These are phyloP conservation scores for Pythium grandisporangium DNA, from an alignment of 352 stramenopile species.

Conservation along the genomic window DNA sequence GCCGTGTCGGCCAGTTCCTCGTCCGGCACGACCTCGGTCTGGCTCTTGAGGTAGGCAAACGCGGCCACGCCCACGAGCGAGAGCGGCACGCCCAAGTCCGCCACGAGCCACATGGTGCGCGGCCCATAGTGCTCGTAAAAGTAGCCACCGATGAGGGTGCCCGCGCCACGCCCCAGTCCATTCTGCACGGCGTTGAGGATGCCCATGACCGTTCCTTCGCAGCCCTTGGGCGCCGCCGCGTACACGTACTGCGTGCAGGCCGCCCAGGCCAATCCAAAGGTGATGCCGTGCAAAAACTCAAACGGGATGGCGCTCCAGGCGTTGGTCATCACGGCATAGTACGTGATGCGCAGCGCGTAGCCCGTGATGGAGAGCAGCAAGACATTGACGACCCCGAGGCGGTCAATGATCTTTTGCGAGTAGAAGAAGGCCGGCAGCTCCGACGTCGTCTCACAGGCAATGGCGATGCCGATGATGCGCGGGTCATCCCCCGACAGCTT, in stretches of 20 bases:
- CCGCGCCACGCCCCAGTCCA: slow-evolving; percentile 47
- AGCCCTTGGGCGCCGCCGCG: slow-evolving; percentile 38
- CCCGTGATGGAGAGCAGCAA: slow-evolving; percentile 58
- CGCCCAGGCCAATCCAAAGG: slow-evolving; percentile 66
- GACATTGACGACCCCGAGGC: slow-evolving; percentile 64
- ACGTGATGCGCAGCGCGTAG: slow-evolving; percentile 61
- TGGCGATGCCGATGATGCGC: slow-evolving; percentile 72
- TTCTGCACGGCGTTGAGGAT: slow-evolving; percentile 73
- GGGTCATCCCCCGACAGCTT: slow-evolving; percentile 61
- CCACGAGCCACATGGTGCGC: slow-evolving; percentile 56
- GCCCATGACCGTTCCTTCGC: slow-evolving; percentile 66
- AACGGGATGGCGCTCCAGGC: slow-evolving; percentile 71
- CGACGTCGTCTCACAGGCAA: slow-evolving; percentile 71
- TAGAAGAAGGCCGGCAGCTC: slow-evolving; percentile 81
- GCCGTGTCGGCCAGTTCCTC: slow-evolving; percentile 4
- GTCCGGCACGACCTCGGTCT: slow-evolving; percentile 8
- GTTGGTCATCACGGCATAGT: slow-evolving; percentile 73
- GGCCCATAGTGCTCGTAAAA: slow-evolving; percentile 68
- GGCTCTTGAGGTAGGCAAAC: slow-evolving; percentile 57
- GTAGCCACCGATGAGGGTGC: slow-evolving; percentile 64
- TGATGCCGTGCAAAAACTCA: slow-evolving; percentile 70
- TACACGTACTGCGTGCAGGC: slow-evolving; percentile 75
- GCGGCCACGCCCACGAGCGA: slow-evolving; percentile 34
- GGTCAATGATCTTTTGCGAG: slow-evolving; percentile 55
- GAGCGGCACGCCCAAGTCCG: slow-evolving; percentile 56